Percentiles rank a stretch among this genome's conserved stretches.
Conservation (phyloP, 768 basidiomycete genomes). For the Pleurotus ostreatus region DNA sequence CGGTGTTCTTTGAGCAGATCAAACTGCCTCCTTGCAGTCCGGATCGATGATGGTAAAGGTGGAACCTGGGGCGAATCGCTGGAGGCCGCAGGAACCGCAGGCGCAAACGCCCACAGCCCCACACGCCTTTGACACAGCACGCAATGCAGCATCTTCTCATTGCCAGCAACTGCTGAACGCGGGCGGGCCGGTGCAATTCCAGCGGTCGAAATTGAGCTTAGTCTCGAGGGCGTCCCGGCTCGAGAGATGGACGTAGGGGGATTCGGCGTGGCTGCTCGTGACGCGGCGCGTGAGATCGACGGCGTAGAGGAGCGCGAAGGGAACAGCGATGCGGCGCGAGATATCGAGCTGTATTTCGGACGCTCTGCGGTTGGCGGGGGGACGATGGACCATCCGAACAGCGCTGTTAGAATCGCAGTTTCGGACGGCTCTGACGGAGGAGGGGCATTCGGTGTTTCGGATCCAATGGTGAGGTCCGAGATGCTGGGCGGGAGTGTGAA, state of each 20-base stretch:
- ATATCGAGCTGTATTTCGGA: conserved; percentile 18
- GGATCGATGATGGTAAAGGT: conserved; percentile 15
- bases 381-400: conserved; percentile 50
- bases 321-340: conserved; percentile 27
- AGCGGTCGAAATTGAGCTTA: conserved; percentile 17
- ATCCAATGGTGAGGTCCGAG: conserved; percentile 7
- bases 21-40: conserved; percentile 47
- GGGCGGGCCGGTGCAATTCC: conserved; percentile 17
- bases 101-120: conserved; percentile 71
- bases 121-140: conserved; percentile 70
- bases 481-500: conserved; percentile 18
- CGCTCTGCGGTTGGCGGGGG: conserved; percentile 28
- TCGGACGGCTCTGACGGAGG: conserved; percentile 26
- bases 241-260: conserved; percentile 16
- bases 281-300: conserved; percentile 29
- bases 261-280: conserved; percentile 15
- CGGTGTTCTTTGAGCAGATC: conserved; percentile 81
- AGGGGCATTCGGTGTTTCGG: conserved; percentile 2
- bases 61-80: background rate
- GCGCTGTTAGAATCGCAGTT: conserved; percentile 37
- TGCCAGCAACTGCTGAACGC: conserved; percentile 21
- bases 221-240: background rate
- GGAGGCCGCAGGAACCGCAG: conserved; percentile 16
- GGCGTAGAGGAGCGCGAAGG: conserved; percentile 26
- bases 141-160: conserved; percentile 48